Percentiles rank a stretch among this genome's conserved stretches.
phyloP scores from a whole-genome alignment of 2,329 filamentous ascomycete species.

The Blastomyces emzantsi region DNA sequence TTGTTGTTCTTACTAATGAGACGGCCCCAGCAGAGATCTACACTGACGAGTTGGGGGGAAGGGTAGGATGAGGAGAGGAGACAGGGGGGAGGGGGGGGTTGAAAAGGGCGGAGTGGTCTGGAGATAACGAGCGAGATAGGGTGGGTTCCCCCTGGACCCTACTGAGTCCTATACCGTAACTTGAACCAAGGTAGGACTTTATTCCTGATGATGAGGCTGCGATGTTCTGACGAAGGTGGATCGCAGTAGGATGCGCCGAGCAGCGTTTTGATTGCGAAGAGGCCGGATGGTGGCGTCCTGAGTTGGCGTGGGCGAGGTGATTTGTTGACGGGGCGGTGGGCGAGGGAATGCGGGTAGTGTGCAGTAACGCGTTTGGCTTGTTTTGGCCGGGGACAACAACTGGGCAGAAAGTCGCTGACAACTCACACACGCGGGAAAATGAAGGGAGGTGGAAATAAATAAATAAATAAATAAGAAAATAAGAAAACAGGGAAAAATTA shows the following conservation, averaged over 20 bases:
- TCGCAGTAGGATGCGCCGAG: background rate
- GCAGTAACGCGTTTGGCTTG: background rate
- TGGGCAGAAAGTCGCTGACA: background rate
- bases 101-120: no score
- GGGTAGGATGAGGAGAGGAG: no score
- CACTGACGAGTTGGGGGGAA: no score
- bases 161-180: background rate
- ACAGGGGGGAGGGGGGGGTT: no score
- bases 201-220: background rate
- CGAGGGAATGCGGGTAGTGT: background rate
- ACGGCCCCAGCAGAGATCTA: no score
- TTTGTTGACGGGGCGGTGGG: conserved; percentile 1
- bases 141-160: background rate
- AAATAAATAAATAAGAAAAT: background rate
- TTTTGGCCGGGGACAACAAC: background rate
- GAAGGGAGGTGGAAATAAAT: background rate
- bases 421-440: background rate
- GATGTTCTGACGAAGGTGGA: conserved; percentile 4
- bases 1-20: no score
- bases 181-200: background rate
- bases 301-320: background rate
- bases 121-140: background rate
- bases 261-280: conserved; percentile 4
- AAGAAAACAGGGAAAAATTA: background rate
- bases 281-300: conserved; percentile 3